Evolutionary conservation across 306 rosid species (phyloP).

Genomic region (Glycine soja): DNA sequence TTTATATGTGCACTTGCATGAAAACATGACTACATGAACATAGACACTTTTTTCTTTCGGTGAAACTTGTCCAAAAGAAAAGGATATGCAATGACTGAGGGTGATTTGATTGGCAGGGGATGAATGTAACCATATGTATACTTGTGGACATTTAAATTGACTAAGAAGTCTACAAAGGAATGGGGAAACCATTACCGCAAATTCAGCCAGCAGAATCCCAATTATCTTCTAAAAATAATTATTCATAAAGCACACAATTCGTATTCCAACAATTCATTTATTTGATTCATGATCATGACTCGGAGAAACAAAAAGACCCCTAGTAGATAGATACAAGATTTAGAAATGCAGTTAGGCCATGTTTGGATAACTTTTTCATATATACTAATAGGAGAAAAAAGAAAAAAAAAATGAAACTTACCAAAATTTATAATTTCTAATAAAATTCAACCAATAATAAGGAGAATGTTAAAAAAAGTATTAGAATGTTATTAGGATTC

Average conservation of each 20-base stretch:
- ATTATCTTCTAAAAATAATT: neutral
- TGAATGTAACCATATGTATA: neutral
- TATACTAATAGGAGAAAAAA: too few species aligned
- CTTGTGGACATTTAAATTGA: slow-evolving; percentile 2
- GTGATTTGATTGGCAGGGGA: neutral
- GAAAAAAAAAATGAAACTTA: too few species aligned
- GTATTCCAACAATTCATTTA: neutral
- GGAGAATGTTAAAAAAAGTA: too few species aligned
- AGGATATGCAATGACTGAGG: slow-evolving; percentile 12
- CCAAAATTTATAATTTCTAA: too few species aligned
- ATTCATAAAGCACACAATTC: slow-evolving; percentile 19
- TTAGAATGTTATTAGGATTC: too few species aligned
- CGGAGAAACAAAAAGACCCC: neutral
- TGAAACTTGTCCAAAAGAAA: neutral
- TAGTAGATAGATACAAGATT: neutral
- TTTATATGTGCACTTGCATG: neutral
- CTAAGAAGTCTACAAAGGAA: neutral
- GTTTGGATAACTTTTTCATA: neutral
- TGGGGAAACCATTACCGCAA: slow-evolving; percentile 2
- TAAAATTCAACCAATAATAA: too few species aligned
- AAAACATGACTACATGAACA: neutral
- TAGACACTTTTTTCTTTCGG: neutral
- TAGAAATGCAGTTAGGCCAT: neutral
- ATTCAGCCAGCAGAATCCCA: slow-evolving; percentile 10
- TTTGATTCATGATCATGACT: neutral